Evolutionary conservation across 108 stramenopile species (phyloP).

Genomic region (Skeletonema marinoi): DNA sequence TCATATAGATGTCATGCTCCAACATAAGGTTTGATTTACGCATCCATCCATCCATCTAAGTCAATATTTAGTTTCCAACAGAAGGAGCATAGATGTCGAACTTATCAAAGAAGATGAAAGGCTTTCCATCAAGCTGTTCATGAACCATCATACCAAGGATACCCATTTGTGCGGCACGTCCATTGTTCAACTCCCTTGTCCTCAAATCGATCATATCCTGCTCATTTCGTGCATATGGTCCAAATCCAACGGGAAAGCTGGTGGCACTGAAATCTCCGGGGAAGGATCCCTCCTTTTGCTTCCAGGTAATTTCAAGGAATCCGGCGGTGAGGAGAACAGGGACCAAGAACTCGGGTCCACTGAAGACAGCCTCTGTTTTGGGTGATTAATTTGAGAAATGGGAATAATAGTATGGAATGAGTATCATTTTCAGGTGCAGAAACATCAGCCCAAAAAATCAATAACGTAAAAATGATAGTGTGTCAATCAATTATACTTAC

Average conservation of each 20-base stretch:
- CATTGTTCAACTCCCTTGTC: slow-evolving; percentile 93
- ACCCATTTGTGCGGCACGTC: slow-evolving; percentile 92
- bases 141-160: slow-evolving; percentile 90
- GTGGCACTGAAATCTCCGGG: slow-evolving; percentile 44
- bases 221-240: slow-evolving; percentile 39
- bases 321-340: slow-evolving; percentile 35
- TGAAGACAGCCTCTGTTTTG: slow-evolving; percentile 23
- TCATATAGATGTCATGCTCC: not conserved
- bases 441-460: not conserved
- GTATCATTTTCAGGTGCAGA: not conserved
- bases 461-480: not conserved
- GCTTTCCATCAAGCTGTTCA: slow-evolving; percentile 63
- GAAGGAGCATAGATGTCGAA: slow-evolving; percentile 40
- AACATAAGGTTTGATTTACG: not conserved
- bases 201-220: slow-evolving; percentile 57
- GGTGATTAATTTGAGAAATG: not conserved
- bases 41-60: not conserved
- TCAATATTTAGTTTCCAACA: not conserved
- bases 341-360: slow-evolving; percentile 30
- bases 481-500: not conserved
- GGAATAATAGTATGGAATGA: not conserved
- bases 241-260: slow-evolving; percentile 45
- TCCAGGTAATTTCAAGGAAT: slow-evolving; percentile 35
- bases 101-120: slow-evolving; percentile 59
- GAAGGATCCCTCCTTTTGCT: slow-evolving; percentile 54